Evolutionary conservation across 1,284 basidiomycete species (phyloP).

Genomic region (Gomphus sp.): DNA sequence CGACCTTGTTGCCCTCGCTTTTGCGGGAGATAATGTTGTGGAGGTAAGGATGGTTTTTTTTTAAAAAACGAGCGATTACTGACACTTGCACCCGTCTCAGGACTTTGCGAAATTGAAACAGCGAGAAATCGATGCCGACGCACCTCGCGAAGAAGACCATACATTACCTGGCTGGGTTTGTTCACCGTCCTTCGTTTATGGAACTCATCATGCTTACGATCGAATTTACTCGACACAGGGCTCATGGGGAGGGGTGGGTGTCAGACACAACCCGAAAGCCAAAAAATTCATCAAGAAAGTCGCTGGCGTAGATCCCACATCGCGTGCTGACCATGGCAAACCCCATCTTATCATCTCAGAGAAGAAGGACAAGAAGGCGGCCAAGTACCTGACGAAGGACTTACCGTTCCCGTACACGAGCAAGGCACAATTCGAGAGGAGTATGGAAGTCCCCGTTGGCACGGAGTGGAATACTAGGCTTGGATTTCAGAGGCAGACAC

Average conservation of each 20-base stretch:
- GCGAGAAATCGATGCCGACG: slow-evolving; percentile 56
- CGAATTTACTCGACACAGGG: slow-evolving; percentile 44
- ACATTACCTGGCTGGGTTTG: slow-evolving; percentile 93
- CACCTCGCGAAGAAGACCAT: slow-evolving; percentile 78
- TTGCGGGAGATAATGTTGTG: slow-evolving; percentile 94
- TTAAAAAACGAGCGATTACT: too few relatives aligned
- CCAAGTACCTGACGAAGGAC: slow-evolving; percentile 53
- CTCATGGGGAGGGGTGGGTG: slow-evolving; percentile 82
- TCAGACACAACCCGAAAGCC: slow-evolving; percentile 47
- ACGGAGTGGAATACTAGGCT: slow-evolving; percentile 90
- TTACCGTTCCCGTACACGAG: slow-evolving; percentile 92
- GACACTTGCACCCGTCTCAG: slow-evolving; percentile 26
- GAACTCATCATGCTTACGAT: not conserved
- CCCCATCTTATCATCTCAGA: slow-evolving; percentile 31
- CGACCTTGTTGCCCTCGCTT: slow-evolving; percentile 88
- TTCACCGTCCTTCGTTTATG: slow-evolving; percentile 5
- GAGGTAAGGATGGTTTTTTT: slow-evolving; percentile 38
- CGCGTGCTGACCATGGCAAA: slow-evolving; percentile 79
- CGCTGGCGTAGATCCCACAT: slow-evolving; percentile 67
- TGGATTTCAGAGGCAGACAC: slow-evolving; percentile 77
- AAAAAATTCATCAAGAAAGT: slow-evolving; percentile 69
- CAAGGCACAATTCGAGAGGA: not conserved
- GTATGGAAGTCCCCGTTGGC: slow-evolving; percentile 45
- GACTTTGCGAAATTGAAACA: slow-evolving; percentile 49
- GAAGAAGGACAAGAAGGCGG: slow-evolving; percentile 45